Evolutionary conservation across 1,284 basidiomycete species (phyloP).

Genomic region (Sporisorium graminicola): DNA sequence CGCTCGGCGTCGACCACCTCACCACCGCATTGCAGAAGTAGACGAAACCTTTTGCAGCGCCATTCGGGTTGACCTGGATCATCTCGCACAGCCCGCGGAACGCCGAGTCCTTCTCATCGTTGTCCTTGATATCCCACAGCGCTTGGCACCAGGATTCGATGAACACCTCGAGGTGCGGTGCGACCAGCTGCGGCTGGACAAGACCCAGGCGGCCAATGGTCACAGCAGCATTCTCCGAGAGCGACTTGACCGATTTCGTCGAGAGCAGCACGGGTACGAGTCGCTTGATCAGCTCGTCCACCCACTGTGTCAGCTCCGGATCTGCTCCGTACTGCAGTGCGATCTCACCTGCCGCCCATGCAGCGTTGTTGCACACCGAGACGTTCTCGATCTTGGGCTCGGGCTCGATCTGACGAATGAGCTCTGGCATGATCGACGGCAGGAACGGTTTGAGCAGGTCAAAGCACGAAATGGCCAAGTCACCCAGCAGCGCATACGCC

Average conservation of each 20-base stretch:
- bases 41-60: conserved; percentile 64
- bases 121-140: conserved; percentile 97
- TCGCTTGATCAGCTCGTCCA: conserved; percentile 80
- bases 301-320: conserved; percentile 62
- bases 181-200: conserved; percentile 88
- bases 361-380: conserved; percentile 99
- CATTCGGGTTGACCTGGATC: conserved; percentile 87
- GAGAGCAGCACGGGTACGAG: conserved; percentile 92
- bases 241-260: conserved; percentile 89
- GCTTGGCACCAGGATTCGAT: conserved; percentile 97
- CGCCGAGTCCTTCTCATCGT: conserved; percentile 99
- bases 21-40: conserved; percentile 70
- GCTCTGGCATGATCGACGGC: conserved; percentile 87
- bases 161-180: conserved; percentile 89
- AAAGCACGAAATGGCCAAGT: conserved; percentile 97
- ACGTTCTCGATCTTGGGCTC: conserved; percentile 92
- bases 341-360: conserved; percentile 98
- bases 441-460: conserved; percentile 81
- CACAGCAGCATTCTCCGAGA: conserved; percentile 98
- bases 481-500: conserved; percentile 95
- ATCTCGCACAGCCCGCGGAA: conserved; percentile 97
- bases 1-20: conserved; percentile 64
- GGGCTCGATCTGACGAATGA: conserved; percentile 89
- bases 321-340: conserved; percentile 74
- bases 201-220: conserved; percentile 97